These are phyloP conservation scores for Rhizopogon sp. DNA, from an alignment of 768 basidiomycete genomes.

Conservation along the genomic window DNA sequence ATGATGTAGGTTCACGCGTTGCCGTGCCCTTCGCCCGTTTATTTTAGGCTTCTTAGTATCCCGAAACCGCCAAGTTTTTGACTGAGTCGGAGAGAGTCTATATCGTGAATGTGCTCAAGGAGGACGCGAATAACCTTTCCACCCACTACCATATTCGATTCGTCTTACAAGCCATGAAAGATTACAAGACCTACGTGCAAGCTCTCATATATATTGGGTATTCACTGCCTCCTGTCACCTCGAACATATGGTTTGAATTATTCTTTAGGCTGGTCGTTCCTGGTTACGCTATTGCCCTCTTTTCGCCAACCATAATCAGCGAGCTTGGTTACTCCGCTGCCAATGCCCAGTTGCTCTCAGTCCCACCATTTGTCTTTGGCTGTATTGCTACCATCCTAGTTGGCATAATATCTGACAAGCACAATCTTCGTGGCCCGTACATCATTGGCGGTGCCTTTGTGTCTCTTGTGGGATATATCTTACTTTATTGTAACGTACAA, in stretches of 20 bases:
- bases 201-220: conserved; percentile 38
- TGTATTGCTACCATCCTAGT: conserved; percentile 38
- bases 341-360: conserved; percentile 43
- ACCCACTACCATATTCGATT: conserved; percentile 41
- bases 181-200: conserved; percentile 36
- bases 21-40: background rate
- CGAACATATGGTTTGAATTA: background rate
- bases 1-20: conserved; percentile 35
- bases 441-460: conserved; percentile 37
- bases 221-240: conserved; percentile 8
- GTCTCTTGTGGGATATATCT: conserved; percentile 46
- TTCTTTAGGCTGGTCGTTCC: conserved; percentile 36
- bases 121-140: conserved; percentile 39
- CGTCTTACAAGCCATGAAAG: conserved; percentile 42
- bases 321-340: conserved; percentile 47
- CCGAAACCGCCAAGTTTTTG: conserved; percentile 54
- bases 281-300: conserved; percentile 43
- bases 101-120: conserved; percentile 36
- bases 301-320: conserved; percentile 45
- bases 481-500: conserved; percentile 32
- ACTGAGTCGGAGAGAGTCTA: conserved; percentile 35
- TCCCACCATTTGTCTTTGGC: conserved; percentile 44
- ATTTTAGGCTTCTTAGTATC: conserved; percentile 32
- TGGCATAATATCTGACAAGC: conserved; percentile 38
- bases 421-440: conserved; percentile 43